Evolutionary conservation across 2,329 filamentous ascomycete species (phyloP), one percentile per base, ranked within the genome.

Genomic region (Parastagonospora avenae): DNA sequence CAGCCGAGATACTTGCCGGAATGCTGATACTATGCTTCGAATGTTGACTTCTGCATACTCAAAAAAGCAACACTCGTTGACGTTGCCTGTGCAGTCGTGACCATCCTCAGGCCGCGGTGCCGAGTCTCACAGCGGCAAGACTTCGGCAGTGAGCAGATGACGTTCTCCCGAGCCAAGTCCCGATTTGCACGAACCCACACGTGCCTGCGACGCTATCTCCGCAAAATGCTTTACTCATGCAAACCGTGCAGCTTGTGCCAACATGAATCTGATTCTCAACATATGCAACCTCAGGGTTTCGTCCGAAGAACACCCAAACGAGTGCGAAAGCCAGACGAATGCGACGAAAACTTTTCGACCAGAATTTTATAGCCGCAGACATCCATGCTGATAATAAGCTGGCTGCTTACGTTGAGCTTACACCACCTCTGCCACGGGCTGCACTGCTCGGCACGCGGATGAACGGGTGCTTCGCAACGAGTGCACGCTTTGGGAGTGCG

Each of bases 401-500:
- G 27, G n/a, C 31, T 14, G 40, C 39, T 40, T 46, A 46, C 42
- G 42, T 32, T 30, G 30, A 46, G 27, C 39, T 50, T 46, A 27
- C 28, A 29, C 24, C n/a, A n/a, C n/a, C n/a, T n/a, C n/a, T n/a
- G n/a, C n/a, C n/a, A n/a, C n/a, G n/a, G n/a, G n/a, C n/a, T 24
- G 19, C 19, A 24, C 19, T 24, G 19, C 5, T 24, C 19, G 19
- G 19, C 19, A 24, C 19, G 19, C 19, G 19, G 19, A 24, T 24
- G 19, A 27, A 19, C 36, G 24, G 41, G 31, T 31, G 35, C 9
- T 39, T 42, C 42, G 39, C 45, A 40, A 35, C 42, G 32, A 16
- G 28, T 30, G 27, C 45, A 41, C 28, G 43, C 24, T 32, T 32
- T 42, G 33, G 35, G 38, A 36, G 27, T 40, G 24, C 8, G 32